Conservation (phyloP, 2,329 filamentous ascomycete species). For the Xenosphaeropsis pyriputrescens region DNA sequence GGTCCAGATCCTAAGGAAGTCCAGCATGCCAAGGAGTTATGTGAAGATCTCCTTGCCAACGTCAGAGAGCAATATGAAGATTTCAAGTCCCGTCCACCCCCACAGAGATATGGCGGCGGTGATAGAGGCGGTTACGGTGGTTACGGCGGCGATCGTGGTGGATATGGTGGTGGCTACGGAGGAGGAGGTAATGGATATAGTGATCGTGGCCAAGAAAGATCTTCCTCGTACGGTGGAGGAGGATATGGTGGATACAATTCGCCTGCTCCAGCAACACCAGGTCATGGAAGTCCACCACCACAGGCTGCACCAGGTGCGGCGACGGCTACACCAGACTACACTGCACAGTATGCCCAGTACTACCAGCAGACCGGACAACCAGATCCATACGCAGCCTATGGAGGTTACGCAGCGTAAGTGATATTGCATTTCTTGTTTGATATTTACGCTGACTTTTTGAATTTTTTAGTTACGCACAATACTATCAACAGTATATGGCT, state of each 20-base stretch:
- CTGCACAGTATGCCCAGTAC: constrained; percentile 72
- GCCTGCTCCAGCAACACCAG: constrained; percentile 14
- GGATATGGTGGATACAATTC: constrained; percentile 17
- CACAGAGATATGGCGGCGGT: constrained; percentile 46
- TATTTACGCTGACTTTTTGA: constrained; percentile 1
- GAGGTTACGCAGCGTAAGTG: constrained; percentile 65
- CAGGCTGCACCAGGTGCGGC: constrained; percentile 27
- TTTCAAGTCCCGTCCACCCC: constrained; percentile 68
- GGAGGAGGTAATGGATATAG: constrained; percentile 24
- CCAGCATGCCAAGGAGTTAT: constrained; percentile 73
- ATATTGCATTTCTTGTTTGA: background rate
- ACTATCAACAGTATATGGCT: constrained; percentile 60
- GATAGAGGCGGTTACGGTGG: constrained; percentile 15
- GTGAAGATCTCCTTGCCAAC: constrained; percentile 72
- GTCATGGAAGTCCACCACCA: constrained; percentile 20
- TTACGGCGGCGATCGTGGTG: constrained; percentile 24
- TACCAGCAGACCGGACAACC: constrained; percentile 35
- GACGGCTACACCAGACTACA: constrained; percentile 43
- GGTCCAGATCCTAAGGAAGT: constrained; percentile 83
- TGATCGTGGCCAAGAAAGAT: constrained; percentile 21
- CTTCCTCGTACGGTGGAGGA: constrained; percentile 19
- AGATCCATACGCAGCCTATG: constrained; percentile 84
- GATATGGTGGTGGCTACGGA: constrained; percentile 28
- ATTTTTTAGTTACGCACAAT: constrained; percentile 40
- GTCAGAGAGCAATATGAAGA: constrained; percentile 83